phyloP scores from a whole-genome alignment of 2,329 filamentous ascomycete genomes.

The Ophiostoma perfectum region DNA sequence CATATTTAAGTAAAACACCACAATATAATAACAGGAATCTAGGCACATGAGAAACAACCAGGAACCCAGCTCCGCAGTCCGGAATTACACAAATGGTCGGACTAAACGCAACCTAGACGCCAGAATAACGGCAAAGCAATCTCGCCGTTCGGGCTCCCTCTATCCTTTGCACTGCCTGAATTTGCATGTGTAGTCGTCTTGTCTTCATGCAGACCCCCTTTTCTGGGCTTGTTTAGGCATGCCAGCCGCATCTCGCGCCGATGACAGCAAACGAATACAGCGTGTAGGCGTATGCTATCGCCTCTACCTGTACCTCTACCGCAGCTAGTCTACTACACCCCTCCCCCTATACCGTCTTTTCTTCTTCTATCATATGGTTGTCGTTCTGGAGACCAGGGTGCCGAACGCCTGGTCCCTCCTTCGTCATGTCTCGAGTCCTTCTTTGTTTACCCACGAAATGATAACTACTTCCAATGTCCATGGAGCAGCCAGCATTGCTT shows the following conservation, averaged over 20 bases:
- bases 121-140: background rate
- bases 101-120: too few species aligned
- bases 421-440: too few species aligned
- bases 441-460: too few species aligned
- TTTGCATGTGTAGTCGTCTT: background rate
- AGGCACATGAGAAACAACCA: background rate
- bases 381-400: background rate
- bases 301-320: background rate
- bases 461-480: too few species aligned
- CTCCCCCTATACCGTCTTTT: background rate
- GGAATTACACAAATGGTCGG: background rate
- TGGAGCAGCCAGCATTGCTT: background rate
- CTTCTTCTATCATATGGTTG: background rate
- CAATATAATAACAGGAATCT: background rate
- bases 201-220: constrained; percentile 3
- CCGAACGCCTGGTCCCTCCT: background rate
- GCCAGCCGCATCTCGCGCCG: constrained; percentile 8
- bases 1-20: background rate
- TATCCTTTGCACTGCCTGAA: background rate
- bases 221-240: background rate
- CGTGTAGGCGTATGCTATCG: background rate
- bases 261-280: background rate
- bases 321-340: background rate
- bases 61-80: background rate
- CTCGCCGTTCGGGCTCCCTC: background rate